Base-by-base conservation (phyloP, 164 flowering plant genomes). In the Nymphaea colorata region DNA sequence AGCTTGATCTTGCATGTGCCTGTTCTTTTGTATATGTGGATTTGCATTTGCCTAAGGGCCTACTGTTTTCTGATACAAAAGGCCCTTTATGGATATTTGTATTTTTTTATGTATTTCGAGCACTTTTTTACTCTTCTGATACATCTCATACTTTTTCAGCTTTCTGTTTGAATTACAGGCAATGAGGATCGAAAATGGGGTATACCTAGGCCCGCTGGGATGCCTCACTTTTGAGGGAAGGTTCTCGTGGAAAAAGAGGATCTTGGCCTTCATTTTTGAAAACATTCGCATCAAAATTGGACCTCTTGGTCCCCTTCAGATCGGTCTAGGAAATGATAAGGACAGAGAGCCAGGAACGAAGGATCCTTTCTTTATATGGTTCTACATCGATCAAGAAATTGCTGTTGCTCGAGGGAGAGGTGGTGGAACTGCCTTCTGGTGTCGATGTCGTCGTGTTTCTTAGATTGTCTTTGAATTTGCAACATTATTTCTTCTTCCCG, bases 361-460 rank as follows among this genome's bases (percentile, higher is more conserved):
- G 65, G 89, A 88, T 69, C 98, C 97, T 5, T 91, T 91, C 79
- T 94, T 94, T 76, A 84, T 83, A 55, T 91, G 97, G 98, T 91
- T 89, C 70, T 94, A 91, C 47, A 67, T 91, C 12, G 98, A 93
- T 66, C 94, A 93, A 72, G 98, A 90, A 79, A 84, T 90, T 60
- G 96, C 92, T 12, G 97, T 93, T 68, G 98, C 96, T 65, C 86
- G 86, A 71, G 98, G 97, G 57, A 82, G 82, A 76, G 82, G 97
- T 71, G 98, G 96, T 2, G 98, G 98, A 4, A 93, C 92, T 47
- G 97, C 98, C 53, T 89, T 94, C 72, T 94, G 98, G 98, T 87
- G 93, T 66, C 85, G 95, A 4, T 91, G 97, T 72, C 78, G 76
- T 41, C 88, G 87, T 18, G 82, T 83, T 51, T 51, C 57, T 51